Base-by-base conservation (phyloP, 352 stramenopile genomes). In the Globisporangium barbulae region DNA sequence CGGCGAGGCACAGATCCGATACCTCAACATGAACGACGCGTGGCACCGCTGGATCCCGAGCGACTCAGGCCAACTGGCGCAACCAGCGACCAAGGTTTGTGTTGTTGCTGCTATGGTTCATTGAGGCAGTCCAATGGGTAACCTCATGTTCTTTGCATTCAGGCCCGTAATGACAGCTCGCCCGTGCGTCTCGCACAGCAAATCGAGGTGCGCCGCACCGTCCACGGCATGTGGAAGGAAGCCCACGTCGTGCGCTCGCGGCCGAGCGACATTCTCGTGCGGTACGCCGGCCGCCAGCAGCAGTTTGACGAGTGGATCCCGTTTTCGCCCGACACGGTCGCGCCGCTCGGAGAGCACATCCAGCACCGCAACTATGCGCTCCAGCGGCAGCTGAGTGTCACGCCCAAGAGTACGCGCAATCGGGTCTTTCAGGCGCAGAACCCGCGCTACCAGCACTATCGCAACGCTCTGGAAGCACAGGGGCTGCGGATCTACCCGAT, bases 1-100 rank as follows among this genome's bases (percentile, higher is more conserved):
- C 44, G 81, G 79, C 2, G 83, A 93, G 61, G 72, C 81, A 57
- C 78, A 78, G 21, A 65, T 95, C 47, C 81, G 83, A 22, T 93
- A 83, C 65, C 76, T 91, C 39, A 93, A 90, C 61, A 95, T 95
- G 86, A 85, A 95, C 68, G 73, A 87, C 42, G 62, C 72, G 37
- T 95, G 86, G 86, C 69, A 78, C 30, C 75, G 83, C 5, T 91
- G 86, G 82, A 31, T 93, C 41, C 75, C 78, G 12, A 10, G 79
- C 10, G 81, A 91, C 59, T 95, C 83, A 5, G 77, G 75, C 0
- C 76, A 87, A 31, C 70, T 95, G 22, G 74, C 86, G 39, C 74
- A 72, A 6, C 53, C 77, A 22, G 83, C 73, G 0, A 81, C 79
- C 19, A 89, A 89, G 73, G 84, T 91, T 33, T 47, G 42, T 7